phyloP scores from a whole-genome alignment of 495 filamentous ascomycete genomes.

The Daldinia vernicosa region DNA sequence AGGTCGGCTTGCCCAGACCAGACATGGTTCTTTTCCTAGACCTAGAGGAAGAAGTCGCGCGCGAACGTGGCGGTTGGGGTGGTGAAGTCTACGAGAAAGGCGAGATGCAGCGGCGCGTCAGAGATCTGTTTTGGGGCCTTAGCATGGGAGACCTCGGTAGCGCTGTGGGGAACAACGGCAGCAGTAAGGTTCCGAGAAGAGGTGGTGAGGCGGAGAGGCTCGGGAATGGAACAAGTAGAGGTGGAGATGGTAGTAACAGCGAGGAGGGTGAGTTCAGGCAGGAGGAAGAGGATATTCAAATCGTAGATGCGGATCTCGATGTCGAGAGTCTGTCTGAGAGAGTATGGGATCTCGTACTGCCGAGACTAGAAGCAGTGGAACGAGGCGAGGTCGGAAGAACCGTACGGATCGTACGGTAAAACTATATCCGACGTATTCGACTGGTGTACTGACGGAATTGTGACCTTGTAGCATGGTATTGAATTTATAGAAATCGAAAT shows the following conservation, averaged over 20 bases:
- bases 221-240: slow-evolving; percentile 40
- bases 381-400: slow-evolving; percentile 56
- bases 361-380: slow-evolving; percentile 57
- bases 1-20: slow-evolving; percentile 86
- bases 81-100: slow-evolving; percentile 87
- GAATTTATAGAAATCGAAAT: neutral
- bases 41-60: slow-evolving; percentile 75
- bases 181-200: slow-evolving; percentile 23
- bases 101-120: slow-evolving; percentile 82
- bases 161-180: slow-evolving; percentile 20
- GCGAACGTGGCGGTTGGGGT: slow-evolving; percentile 82
- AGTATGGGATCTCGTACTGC: slow-evolving; percentile 59
- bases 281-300: slow-evolving; percentile 63
- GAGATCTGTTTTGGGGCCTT: slow-evolving; percentile 72
- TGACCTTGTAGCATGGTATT: neutral
- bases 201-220: slow-evolving; percentile 23
- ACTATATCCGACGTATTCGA: neutral
- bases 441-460: neutral
- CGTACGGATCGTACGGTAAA: slow-evolving; percentile 53
- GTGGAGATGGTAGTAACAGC: neutral
- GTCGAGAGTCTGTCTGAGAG: slow-evolving; percentile 62
- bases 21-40: slow-evolving; percentile 90
- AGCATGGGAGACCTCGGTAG: slow-evolving; percentile 56
- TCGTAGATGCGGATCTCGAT: slow-evolving; percentile 61
- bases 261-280: slow-evolving; percentile 56